These are phyloP conservation scores for Talaromyces sp. DNA, from an alignment of 2,329 filamentous ascomycete genomes.

Conservation along the genomic window DNA sequence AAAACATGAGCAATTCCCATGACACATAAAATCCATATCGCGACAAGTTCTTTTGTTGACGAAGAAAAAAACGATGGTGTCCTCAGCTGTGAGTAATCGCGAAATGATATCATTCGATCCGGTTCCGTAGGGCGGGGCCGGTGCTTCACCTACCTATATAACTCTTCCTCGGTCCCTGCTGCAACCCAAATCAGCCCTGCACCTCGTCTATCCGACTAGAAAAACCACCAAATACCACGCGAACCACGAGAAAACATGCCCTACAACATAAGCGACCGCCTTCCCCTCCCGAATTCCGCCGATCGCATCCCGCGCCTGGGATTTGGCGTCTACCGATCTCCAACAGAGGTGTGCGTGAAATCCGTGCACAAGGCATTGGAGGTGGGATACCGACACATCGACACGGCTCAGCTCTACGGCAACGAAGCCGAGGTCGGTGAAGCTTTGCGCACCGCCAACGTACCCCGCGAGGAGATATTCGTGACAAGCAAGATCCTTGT, in stretches of 20 bases:
- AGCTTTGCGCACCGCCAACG: slow-evolving; percentile 60
- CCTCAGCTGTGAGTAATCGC: slow-evolving; percentile 14
- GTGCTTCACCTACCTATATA: not conserved
- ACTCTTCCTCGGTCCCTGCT: not conserved
- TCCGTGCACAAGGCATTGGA: slow-evolving; percentile 62
- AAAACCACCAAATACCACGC: slow-evolving; percentile 20
- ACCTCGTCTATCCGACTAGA: not conserved
- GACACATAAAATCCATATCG: not conserved
- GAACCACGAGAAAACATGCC: slow-evolving; percentile 21
- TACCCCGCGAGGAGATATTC: slow-evolving; percentile 62
- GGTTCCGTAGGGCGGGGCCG: slow-evolving; percentile 18
- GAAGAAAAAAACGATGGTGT: not conserved
- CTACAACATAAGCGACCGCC: slow-evolving; percentile 50
- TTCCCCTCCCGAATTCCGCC: slow-evolving; percentile 54
- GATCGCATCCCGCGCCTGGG: slow-evolving; percentile 66
- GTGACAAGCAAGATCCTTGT: slow-evolving; percentile 71
- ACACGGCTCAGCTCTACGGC: slow-evolving; percentile 67
- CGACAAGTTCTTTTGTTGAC: not conserved
- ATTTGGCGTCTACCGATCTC: slow-evolving; percentile 71
- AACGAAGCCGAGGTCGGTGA: slow-evolving; percentile 70
- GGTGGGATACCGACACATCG: slow-evolving; percentile 58
- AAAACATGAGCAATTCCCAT: not conserved
- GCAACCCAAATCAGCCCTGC: not conserved
- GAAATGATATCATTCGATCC: slow-evolving; percentile 24
- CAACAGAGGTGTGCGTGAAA: slow-evolving; percentile 55